These are phyloP conservation scores for Boletus tylopilopsis DNA, from an alignment of 768 basidiomycete genomes.

Conservation along the genomic window DNA sequence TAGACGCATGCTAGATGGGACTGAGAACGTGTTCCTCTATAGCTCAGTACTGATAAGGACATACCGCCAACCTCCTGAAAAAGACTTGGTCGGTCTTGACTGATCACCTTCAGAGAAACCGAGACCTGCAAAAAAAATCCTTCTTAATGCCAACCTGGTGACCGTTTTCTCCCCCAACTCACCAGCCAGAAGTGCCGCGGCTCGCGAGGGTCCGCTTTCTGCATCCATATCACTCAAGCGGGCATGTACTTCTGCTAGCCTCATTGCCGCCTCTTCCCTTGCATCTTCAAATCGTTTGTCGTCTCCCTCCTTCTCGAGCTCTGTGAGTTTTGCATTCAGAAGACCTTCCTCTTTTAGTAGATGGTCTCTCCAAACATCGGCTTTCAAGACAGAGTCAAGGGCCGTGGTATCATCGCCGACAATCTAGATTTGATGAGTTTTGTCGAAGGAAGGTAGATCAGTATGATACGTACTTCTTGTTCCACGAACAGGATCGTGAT, in stretches of 20 bases:
- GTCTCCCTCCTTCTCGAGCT: constrained; percentile 70
- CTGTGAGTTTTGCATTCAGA: constrained; percentile 68
- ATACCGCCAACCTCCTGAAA: constrained; percentile 95
- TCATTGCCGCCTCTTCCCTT: constrained; percentile 75
- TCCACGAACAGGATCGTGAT: constrained; percentile 98
- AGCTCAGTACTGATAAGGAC: constrained; percentile 8
- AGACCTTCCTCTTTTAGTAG: constrained; percentile 78
- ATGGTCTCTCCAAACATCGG: constrained; percentile 98
- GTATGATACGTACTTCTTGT: constrained; percentile 67
- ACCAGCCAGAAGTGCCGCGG: constrained; percentile 87
- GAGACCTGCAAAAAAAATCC: constrained; percentile 50
- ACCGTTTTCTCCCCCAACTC: constrained; percentile 2
- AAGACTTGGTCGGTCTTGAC: constrained; percentile 73
- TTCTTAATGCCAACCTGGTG: neutral
- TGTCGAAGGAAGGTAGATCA: neutral
- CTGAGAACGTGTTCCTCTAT: neutral
- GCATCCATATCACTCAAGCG: constrained; percentile 97
- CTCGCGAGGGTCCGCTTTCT: constrained; percentile 92
- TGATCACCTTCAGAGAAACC: constrained; percentile 92
- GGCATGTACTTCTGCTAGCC: constrained; percentile 86
- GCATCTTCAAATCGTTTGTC: constrained; percentile 81
- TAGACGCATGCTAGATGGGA: constrained; percentile 74
- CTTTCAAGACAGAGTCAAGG: constrained; percentile 93
- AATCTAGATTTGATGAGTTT: constrained; percentile 46
- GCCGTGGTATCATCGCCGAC: constrained; percentile 91